These are phyloP conservation scores for Cordyceps militaris DNA, from an alignment of 2,329 filamentous ascomycete species.

Conservation along the genomic window DNA sequence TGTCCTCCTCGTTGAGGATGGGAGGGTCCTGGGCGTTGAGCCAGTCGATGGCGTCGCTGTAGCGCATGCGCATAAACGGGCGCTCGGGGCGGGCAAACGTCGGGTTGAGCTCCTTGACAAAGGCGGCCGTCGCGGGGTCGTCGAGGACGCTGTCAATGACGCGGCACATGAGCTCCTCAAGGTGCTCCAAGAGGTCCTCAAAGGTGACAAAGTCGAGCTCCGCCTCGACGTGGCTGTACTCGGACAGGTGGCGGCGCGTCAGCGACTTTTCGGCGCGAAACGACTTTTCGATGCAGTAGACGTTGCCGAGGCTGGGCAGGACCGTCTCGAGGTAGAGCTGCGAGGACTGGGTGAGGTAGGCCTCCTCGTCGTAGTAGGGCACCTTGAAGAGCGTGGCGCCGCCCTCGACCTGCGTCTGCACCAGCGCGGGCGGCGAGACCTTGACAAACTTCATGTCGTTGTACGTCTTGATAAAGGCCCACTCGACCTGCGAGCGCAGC, in stretches of 20 bases:
- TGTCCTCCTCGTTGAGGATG: constrained; percentile 87
- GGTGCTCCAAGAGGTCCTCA: constrained; percentile 75
- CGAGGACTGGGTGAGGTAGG: constrained; percentile 93
- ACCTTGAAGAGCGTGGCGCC: constrained; percentile 86
- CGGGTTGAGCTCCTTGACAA: constrained; percentile 85
- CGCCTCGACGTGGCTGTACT: constrained; percentile 95
- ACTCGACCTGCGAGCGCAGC: constrained; percentile 73
- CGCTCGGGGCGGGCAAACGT: constrained; percentile 73
- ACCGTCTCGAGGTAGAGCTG: constrained; percentile 97
- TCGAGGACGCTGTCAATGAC: constrained; percentile 73
- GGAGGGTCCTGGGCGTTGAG: constrained; percentile 70
- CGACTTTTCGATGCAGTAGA: constrained; percentile 97
- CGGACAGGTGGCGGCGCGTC: constrained; percentile 86
- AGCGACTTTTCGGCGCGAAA: constrained; percentile 97
- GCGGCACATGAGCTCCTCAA: constrained; percentile 80
- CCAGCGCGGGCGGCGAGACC: constrained; percentile 82
- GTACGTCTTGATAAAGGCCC: constrained; percentile 73
- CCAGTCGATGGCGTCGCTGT: constrained; percentile 91
- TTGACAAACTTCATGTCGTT: constrained; percentile 71
- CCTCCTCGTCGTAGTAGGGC: constrained; percentile 80
- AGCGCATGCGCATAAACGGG: constrained; percentile 93
- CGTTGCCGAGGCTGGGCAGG: constrained; percentile 82
- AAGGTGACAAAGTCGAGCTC: constrained; percentile 96
- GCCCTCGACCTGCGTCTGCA: constrained; percentile 92
- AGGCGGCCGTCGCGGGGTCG: constrained; percentile 63